Conservation (phyloP, 2,329 filamentous ascomycete genomes). For the Cladosporium cucumerinum region DNA sequence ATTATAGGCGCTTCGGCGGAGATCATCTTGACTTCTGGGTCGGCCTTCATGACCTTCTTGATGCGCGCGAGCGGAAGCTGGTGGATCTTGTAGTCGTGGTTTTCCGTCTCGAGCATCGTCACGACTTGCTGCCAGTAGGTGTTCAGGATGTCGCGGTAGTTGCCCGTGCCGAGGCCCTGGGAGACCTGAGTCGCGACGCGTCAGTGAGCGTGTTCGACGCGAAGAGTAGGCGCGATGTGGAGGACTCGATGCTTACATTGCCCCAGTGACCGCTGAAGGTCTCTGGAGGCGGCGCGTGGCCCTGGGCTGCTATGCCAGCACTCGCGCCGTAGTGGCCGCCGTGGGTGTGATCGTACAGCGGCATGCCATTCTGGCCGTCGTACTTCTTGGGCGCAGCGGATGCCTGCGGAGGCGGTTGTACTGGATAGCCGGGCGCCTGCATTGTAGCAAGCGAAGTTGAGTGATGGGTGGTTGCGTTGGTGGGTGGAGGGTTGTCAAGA, state of each 20-base stretch:
- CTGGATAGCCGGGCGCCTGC: constrained; percentile 15
- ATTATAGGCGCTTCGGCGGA: constrained; percentile 96
- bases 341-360: constrained; percentile 45
- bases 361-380: constrained; percentile 49
- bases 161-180: constrained; percentile 78
- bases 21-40: constrained; percentile 99
- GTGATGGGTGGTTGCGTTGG: constrained; percentile 1
- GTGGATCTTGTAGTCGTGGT: constrained; percentile 97
- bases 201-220: not conserved
- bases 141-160: constrained; percentile 94
- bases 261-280: constrained; percentile 93
- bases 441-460: constrained; percentile 3
- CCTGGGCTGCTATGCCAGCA: constrained; percentile 74
- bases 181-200: constrained; percentile 63
- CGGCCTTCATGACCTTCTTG: constrained; percentile 99
- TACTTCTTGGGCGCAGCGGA: constrained; percentile 42
- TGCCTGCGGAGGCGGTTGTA: constrained; percentile 24
- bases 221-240: not conserved
- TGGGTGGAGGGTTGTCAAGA: constrained; percentile 1
- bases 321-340: constrained; percentile 50
- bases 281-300: constrained; percentile 82
- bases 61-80: constrained; percentile 95
- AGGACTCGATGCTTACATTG: constrained; percentile 61
- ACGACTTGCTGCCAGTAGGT: constrained; percentile 99
- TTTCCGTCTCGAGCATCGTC: constrained; percentile 88